phyloP scores from a whole-genome alignment of 2,329 filamentous ascomycete species.

The Pseudocercospora pini-densiflorae region DNA sequence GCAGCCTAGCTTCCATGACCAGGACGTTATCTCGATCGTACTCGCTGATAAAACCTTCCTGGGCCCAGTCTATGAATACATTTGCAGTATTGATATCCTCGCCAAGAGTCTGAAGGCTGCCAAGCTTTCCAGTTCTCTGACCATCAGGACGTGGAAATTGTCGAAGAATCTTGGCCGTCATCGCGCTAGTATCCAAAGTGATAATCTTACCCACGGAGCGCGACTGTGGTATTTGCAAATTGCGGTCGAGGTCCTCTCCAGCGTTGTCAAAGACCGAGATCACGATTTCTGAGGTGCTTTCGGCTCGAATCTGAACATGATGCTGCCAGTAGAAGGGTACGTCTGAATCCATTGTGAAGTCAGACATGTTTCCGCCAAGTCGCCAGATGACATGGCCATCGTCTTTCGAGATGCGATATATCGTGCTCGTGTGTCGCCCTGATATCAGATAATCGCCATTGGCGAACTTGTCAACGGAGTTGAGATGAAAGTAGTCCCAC shows the following conservation, averaged over 20 bases:
- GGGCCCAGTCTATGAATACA: conserved; percentile 56
- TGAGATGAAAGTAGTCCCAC: conserved; percentile 40
- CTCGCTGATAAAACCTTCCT: conserved; percentile 39
- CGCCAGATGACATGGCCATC: conserved; percentile 47
- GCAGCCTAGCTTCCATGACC: conserved; percentile 51
- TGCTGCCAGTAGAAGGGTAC: conserved; percentile 24
- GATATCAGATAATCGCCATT: conserved; percentile 47
- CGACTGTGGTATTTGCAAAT: background rate
- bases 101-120: conserved; percentile 18
- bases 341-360: conserved; percentile 35
- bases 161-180: conserved; percentile 20
- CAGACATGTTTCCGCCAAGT: conserved; percentile 45
- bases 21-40: conserved; percentile 48
- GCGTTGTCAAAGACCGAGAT: conserved; percentile 50
- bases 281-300: conserved; percentile 11
- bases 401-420: conserved; percentile 43
- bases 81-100: conserved; percentile 33
- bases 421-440: conserved; percentile 44
- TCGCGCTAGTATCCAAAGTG: conserved; percentile 6
- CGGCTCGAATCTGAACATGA: conserved; percentile 12
- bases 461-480: conserved; percentile 44
- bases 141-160: conserved; percentile 18
- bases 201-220: conserved; percentile 19
- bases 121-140: conserved; percentile 8
- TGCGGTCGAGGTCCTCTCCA: conserved; percentile 13